A percentile compares a stretch with the other conserved stretches of the same genome.
These are phyloP conservation scores for Flaveria bidentis DNA, from an alignment of 129 eudicot genomes.

Conservation along the genomic window DNA sequence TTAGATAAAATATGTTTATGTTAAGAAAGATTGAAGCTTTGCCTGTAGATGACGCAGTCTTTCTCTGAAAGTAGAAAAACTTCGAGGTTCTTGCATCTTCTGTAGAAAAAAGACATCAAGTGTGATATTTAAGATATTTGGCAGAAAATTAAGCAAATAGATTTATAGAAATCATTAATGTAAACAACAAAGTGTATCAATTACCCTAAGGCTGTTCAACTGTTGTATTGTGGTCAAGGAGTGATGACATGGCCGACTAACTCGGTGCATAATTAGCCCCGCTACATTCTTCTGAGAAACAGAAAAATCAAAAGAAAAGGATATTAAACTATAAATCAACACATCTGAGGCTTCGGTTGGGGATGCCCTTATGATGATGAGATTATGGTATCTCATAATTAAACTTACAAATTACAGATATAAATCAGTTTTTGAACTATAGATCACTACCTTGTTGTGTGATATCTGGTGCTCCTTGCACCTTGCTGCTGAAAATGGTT, in stretches of 20 bases:
- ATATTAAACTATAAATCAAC: neutral
- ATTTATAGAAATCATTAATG: neutral
- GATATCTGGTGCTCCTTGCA: constrained; percentile 63
- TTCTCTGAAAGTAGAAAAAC: constrained; percentile 82
- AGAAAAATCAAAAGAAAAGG: constrained; percentile 30
- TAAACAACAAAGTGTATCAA: constrained; percentile 9
- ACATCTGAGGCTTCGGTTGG: constrained; percentile 3
- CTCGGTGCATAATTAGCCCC: constrained; percentile 66
- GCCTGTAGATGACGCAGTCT: constrained; percentile 89
- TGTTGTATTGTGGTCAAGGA: constrained; percentile 54
- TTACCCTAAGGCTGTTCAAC: constrained; percentile 65
- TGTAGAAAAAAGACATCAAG: constrained; percentile 34
- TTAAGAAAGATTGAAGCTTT: constrained; percentile 26
- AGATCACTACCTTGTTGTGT: constrained; percentile 51
- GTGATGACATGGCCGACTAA: constrained; percentile 72
- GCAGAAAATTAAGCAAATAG: constrained; percentile 24
- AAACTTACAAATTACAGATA: neutral
- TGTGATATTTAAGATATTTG: constrained; percentile 1
- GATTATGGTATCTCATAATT: neutral
- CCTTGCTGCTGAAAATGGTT: constrained; percentile 88
- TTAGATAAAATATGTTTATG: neutral
- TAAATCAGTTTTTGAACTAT: neutral
- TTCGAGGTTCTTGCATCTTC: constrained; percentile 71
- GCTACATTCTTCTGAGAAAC: constrained; percentile 56
- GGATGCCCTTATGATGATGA: too few species aligned